A percentile compares a stretch with the other conserved stretches of the same genome.
phyloP scores from a whole-genome alignment of 2,329 filamentous ascomycete genomes.

The Calycina marina region DNA sequence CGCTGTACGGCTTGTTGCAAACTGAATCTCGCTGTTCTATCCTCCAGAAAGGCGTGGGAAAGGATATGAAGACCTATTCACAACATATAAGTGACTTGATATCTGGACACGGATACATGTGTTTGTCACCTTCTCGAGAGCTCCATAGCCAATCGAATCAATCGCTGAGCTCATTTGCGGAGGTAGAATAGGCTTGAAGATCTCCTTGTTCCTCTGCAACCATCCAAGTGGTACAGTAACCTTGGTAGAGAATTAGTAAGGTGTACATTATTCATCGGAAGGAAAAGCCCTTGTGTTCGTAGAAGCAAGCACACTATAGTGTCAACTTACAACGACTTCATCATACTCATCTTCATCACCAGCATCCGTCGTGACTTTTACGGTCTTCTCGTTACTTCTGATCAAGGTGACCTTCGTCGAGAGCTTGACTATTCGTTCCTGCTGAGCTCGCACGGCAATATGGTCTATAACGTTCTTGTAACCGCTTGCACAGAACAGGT shows the following conservation, averaged over 20 bases:
- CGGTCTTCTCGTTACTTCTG: conserved; percentile 2
- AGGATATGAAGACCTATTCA: conserved; percentile 33
- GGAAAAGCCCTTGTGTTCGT: too few species aligned
- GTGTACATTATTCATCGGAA: too few species aligned
- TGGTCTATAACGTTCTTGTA: conserved; percentile 18
- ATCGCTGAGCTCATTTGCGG: conserved; percentile 30
- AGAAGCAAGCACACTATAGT: too few species aligned
- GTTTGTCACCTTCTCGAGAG: conserved; percentile 37
- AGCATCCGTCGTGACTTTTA: conserved; percentile 10
- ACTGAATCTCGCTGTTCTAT: conserved; percentile 9
- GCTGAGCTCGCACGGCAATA: conserved; percentile 16
- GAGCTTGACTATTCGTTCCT: conserved; percentile 13
- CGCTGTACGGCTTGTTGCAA: conserved; percentile 15
- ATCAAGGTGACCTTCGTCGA: conserved; percentile 14
- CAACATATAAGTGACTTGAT: too few species aligned
- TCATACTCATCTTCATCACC: conserved; percentile 20
- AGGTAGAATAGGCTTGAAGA: conserved; percentile 31
- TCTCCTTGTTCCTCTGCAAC: conserved; percentile 27
- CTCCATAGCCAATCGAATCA: conserved; percentile 29
- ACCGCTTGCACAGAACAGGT: conserved; percentile 21
- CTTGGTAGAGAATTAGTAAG: too few species aligned
- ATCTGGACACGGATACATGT: too few species aligned
- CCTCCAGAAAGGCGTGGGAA: conserved; percentile 52
- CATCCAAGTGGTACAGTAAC: conserved; percentile 36
- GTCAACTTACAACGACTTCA: conserved; percentile 27